Percentiles rank a stretch among this genome's conserved stretches.
These are phyloP conservation scores for Geosmithia putterillii DNA, from an alignment of 2,329 filamentous ascomycete genomes.

Conservation along the genomic window DNA sequence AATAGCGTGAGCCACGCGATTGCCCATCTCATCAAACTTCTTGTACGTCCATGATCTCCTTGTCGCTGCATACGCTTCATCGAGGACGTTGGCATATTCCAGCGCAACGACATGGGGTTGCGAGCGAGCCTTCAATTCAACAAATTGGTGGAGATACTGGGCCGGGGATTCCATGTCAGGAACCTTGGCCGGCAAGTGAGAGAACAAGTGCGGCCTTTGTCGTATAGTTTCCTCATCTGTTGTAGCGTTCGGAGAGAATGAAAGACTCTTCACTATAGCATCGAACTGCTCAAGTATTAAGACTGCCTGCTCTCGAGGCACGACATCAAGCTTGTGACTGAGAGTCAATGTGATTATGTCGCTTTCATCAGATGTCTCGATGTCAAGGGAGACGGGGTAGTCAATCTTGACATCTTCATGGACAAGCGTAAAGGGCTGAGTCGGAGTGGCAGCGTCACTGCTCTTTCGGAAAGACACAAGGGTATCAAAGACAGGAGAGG, in stretches of 20 bases:
- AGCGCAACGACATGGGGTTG: slow-evolving; percentile 54
- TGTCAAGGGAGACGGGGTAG: slow-evolving; percentile 70
- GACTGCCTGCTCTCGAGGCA: slow-evolving; percentile 57
- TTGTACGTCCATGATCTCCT: slow-evolving; percentile 55
- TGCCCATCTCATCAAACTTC: slow-evolving; percentile 59
- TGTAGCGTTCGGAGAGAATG: slow-evolving; percentile 34
- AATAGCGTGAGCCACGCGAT: slow-evolving; percentile 59
- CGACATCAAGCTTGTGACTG: slow-evolving; percentile 49
- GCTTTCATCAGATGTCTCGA: slow-evolving; percentile 39
- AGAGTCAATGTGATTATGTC: slow-evolving; percentile 48
- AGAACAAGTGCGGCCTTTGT: slow-evolving; percentile 34
- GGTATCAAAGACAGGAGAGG: slow-evolving; percentile 66
- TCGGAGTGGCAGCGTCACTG: slow-evolving; percentile 15
- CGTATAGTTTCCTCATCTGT: slow-evolving; percentile 23
- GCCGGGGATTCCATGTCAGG: slow-evolving; percentile 44
- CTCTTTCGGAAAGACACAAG: slow-evolving; percentile 73
- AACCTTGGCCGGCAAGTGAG: slow-evolving; percentile 51
- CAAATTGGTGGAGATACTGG: slow-evolving; percentile 61
- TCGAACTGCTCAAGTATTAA: slow-evolving; percentile 64
- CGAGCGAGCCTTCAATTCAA: slow-evolving; percentile 48
- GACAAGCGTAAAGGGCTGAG: slow-evolving; percentile 42
- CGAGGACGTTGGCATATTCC: slow-evolving; percentile 56
- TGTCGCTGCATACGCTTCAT: slow-evolving; percentile 6
- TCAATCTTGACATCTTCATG: slow-evolving; percentile 61
- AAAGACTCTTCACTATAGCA: slow-evolving; percentile 44